Evolutionary conservation across 257 asterid species (phyloP).

Genomic region (Capsicum rhomboideum): DNA sequence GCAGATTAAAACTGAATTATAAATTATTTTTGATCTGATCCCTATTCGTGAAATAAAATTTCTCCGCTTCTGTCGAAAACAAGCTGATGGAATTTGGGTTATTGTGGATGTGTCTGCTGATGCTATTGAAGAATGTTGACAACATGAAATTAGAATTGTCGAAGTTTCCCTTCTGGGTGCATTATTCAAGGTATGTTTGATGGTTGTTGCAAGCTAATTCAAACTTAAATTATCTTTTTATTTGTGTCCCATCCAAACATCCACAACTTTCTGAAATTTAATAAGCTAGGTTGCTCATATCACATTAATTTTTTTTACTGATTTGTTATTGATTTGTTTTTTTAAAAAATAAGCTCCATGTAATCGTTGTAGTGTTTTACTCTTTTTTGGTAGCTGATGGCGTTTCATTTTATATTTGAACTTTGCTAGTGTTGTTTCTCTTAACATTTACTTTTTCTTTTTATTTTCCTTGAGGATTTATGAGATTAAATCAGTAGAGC

Average conservation of each 20-base stretch:
- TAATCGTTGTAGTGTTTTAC: not conserved
- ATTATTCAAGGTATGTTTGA: conserved; percentile 54
- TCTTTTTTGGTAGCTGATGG: not conserved
- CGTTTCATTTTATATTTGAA: not conserved
- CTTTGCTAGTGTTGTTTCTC: not conserved
- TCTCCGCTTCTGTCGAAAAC: conserved; percentile 75
- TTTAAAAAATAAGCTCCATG: not conserved
- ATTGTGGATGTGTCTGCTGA: conserved; percentile 77
- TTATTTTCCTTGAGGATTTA: not conserved
- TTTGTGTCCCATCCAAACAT: not conserved
- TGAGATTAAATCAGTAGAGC: not conserved
- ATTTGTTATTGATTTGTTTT: not conserved
- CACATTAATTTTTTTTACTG: not conserved
- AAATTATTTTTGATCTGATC: conserved; percentile 58
- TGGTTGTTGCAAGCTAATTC: conserved; percentile 62
- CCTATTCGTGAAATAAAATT: conserved; percentile 48
- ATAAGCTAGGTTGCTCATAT: not conserved
- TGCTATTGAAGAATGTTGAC: conserved; percentile 20
- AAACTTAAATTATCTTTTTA: not conserved
- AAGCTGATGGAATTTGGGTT: conserved; percentile 55
- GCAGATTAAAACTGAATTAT: conserved; percentile 75
- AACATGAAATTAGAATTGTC: conserved; percentile 21
- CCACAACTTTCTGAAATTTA: not conserved
- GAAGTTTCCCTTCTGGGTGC: conserved; percentile 87
- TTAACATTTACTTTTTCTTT: not conserved